Evolutionary conservation across 129 eudicot genomes (phyloP).

Genomic region (Ambrosia artemisiifolia): DNA sequence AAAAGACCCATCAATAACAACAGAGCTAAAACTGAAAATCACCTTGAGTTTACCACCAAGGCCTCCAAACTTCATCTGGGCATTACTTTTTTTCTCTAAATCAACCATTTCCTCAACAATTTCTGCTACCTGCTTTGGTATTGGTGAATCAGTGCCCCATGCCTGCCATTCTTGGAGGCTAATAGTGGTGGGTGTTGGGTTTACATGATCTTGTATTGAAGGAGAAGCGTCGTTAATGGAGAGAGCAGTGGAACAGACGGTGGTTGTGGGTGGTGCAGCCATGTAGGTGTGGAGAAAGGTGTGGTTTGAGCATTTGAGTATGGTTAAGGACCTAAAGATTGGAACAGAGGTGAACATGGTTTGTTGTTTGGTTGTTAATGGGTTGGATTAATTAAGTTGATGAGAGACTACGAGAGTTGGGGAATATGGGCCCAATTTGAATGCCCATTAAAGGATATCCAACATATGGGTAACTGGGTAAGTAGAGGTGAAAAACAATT

Average conservation of each 20-base stretch:
- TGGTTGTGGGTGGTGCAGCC: conserved; percentile 30
- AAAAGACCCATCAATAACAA: not conserved
- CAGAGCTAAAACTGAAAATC: not conserved
- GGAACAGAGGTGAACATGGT: conserved; percentile 18
- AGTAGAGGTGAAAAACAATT: too few relatives aligned
- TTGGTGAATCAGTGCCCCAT: conserved; percentile 80
- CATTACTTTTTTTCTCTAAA: conserved; percentile 46
- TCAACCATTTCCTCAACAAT: conserved; percentile 64
- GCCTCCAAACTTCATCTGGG: conserved; percentile 76
- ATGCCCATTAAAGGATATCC: not conserved
- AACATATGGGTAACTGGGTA: too few relatives aligned
- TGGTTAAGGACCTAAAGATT: conserved; percentile 23
- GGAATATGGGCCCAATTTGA: conserved; percentile 2
- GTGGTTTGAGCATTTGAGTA: conserved; percentile 13
- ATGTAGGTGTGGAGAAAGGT: conserved; percentile 11
- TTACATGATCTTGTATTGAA: not conserved
- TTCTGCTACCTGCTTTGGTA: conserved; percentile 63
- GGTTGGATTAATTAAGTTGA: conserved; percentile 11
- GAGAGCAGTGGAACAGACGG: conserved; percentile 8
- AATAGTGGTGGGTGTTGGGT: conserved; percentile 20
- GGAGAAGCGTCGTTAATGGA: conserved; percentile 13
- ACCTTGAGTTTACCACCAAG: conserved; percentile 81
- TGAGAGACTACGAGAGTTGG: not conserved
- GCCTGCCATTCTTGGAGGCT: conserved; percentile 82
- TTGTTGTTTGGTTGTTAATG: not conserved